phyloP scores from a whole-genome alignment of 202 grass and related monocot species.

The Setaria italica region DNA sequence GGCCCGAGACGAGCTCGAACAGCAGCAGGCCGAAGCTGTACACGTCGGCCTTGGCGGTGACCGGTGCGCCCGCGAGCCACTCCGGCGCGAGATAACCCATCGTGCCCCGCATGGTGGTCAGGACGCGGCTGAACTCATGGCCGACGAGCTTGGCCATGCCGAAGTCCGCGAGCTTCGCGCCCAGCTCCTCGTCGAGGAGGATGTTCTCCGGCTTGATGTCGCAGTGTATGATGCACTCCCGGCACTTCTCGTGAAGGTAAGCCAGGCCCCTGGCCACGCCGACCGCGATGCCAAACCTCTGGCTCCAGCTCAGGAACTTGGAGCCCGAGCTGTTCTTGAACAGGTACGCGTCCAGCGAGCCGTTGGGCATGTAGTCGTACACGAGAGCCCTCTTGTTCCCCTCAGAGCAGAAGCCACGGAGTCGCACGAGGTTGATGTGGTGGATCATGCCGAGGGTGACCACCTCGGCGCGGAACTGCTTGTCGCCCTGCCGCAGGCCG shows the following conservation, averaged over 20 bases:
- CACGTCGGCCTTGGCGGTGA: conserved; percentile 80
- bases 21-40: conserved; percentile 76
- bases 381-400: conserved; percentile 59
- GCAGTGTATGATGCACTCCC: conserved; percentile 86
- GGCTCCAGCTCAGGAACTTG: conserved; percentile 55
- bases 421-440: conserved; percentile 73
- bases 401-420: conserved; percentile 70
- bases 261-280: conserved; percentile 66
- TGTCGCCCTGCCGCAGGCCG: conserved; percentile 63
- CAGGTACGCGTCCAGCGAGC: conserved; percentile 65
- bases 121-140: conserved; percentile 68
- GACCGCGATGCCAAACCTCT: conserved; percentile 48
- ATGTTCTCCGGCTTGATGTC: conserved; percentile 92
- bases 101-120: conserved; percentile 81
- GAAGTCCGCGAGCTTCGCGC: conserved; percentile 76
- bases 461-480: conserved; percentile 75
- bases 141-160: conserved; percentile 90
- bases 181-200: conserved; percentile 56
- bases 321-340: conserved; percentile 44
- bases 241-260: conserved; percentile 82
- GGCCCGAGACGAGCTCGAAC: conserved; percentile 67
- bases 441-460: conserved; percentile 72
- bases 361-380: conserved; percentile 73
- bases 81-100: conserved; percentile 84
- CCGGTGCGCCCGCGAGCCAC: conserved; percentile 62